Percentiles rank a stretch among this genome's conserved stretches.
These are phyloP conservation scores for Otatea glauca DNA, from an alignment of 176 grass and related monocot species.

Conservation along the genomic window DNA sequence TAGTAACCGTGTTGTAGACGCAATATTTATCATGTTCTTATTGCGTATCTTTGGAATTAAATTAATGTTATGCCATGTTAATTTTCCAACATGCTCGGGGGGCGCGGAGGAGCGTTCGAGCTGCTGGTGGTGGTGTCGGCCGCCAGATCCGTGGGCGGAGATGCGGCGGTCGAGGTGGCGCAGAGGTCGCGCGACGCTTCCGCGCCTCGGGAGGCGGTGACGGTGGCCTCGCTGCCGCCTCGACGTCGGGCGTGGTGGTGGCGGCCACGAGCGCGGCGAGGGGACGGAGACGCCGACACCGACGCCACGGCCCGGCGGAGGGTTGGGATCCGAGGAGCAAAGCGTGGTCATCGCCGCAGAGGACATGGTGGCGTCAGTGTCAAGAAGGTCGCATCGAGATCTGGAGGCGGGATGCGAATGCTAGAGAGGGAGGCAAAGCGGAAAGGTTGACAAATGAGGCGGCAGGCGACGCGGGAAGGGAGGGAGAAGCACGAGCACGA, in stretches of 20 bases:
- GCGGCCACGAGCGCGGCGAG: conserved; percentile 36
- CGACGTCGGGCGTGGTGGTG: conserved; percentile 39
- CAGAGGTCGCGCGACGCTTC: conserved; percentile 68
- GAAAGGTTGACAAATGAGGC: conserved; percentile 39
- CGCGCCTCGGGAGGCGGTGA: conserved; percentile 57
- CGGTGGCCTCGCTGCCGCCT: conserved; percentile 32
- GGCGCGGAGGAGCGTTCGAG: conserved; percentile 27
- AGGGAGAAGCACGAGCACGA: background rate
- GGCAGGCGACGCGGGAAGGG: conserved; percentile 36
- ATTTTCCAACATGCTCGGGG: too few species aligned
- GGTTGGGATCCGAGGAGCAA: conserved; percentile 51
- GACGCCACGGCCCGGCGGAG: background rate
- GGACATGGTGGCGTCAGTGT: conserved; percentile 32
- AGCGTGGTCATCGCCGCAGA: conserved; percentile 43
- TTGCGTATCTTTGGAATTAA: too few species aligned
- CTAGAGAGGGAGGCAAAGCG: conserved; percentile 35
- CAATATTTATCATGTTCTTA: too few species aligned
- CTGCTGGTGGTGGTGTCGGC: conserved; percentile 51
- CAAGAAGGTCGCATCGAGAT: conserved; percentile 53
- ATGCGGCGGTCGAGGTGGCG: conserved; percentile 81
- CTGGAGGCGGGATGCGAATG: conserved; percentile 32
- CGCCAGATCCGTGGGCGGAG: conserved; percentile 51
- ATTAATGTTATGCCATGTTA: too few species aligned
- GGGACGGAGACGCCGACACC: conserved; percentile 29
- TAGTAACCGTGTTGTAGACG: too few species aligned